phyloP scores from a whole-genome alignment of 768 basidiomycete genomes.

The Mycena galericulata region DNA sequence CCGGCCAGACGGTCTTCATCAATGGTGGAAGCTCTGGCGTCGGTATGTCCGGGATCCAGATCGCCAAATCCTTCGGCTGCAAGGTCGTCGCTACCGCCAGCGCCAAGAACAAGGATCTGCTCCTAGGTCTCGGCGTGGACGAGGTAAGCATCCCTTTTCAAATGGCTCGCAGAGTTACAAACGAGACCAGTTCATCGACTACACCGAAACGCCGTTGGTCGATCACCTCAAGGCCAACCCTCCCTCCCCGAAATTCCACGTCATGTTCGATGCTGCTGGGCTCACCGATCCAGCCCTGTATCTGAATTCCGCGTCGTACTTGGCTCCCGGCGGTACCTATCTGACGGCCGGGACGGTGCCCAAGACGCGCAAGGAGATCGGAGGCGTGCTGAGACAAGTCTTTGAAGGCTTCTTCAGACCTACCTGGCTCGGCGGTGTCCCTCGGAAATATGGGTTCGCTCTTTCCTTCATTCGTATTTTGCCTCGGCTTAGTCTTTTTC shows the following conservation, averaged over 20 bases:
- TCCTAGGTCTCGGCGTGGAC: slow-evolving; percentile 73
- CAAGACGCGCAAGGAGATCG: slow-evolving; percentile 45
- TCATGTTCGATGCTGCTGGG: slow-evolving; percentile 72
- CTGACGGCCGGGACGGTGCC: slow-evolving; percentile 65
- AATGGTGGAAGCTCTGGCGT: slow-evolving; percentile 80
- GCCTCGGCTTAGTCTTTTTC: background rate
- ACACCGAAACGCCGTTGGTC: slow-evolving; percentile 63
- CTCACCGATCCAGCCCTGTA: slow-evolving; percentile 62
- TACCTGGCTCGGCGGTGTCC: slow-evolving; percentile 64
- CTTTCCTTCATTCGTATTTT: background rate
- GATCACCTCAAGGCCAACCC: slow-evolving; percentile 58
- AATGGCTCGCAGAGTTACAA: background rate
- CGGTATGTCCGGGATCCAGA: slow-evolving; percentile 77
- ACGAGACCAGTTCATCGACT: slow-evolving; percentile 65
- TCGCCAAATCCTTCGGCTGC: slow-evolving; percentile 75
- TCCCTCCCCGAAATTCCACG: slow-evolving; percentile 64
- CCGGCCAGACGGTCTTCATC: slow-evolving; percentile 71
- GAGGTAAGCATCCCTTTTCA: slow-evolving; percentile 53
- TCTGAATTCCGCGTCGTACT: slow-evolving; percentile 61
- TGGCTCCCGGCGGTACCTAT: slow-evolving; percentile 65
- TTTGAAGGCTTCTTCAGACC: slow-evolving; percentile 54
- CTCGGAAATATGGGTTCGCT: slow-evolving; percentile 60
- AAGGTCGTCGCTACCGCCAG: slow-evolving; percentile 72
- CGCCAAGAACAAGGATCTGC: slow-evolving; percentile 67
- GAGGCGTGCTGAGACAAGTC: slow-evolving; percentile 46